Evolutionary conservation across 345 rosid species (phyloP).

Genomic region (Populus nigra): DNA sequence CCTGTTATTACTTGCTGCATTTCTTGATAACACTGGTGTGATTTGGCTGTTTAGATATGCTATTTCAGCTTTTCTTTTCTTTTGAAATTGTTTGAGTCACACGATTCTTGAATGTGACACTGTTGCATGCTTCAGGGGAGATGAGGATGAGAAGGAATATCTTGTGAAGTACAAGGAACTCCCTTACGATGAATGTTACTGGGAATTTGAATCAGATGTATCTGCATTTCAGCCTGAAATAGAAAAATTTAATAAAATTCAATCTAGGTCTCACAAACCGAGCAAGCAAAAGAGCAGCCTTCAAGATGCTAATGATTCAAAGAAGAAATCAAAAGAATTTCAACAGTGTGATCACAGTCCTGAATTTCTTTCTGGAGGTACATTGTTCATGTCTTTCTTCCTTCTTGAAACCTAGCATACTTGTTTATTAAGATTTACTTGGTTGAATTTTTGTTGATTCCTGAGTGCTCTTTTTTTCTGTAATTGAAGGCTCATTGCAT

Average conservation of each 20-base stretch:
- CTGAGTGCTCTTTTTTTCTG: constrained; percentile 22
- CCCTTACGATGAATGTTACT: constrained; percentile 90
- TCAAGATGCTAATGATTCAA: constrained; percentile 48
- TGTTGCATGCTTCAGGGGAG: constrained; percentile 60
- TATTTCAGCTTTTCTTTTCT: not conserved
- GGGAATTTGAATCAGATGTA: constrained; percentile 95
- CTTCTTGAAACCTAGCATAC: constrained; percentile 5
- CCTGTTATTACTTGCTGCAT: not conserved
- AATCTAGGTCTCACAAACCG: constrained; percentile 54
- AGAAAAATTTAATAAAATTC: constrained; percentile 68
- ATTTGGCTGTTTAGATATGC: not conserved
- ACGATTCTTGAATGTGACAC: not conserved
- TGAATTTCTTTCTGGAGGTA: constrained; percentile 91
- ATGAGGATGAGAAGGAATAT: constrained; percentile 78
- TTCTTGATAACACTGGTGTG: not conserved
- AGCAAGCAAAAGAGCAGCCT: constrained; percentile 47
- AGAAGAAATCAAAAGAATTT: constrained; percentile 71
- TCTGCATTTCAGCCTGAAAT: constrained; percentile 88
- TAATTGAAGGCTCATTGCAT: constrained; percentile 75
- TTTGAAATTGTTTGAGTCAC: constrained; percentile 3
- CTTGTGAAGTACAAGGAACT: constrained; percentile 97
- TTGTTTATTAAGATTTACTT: constrained; percentile 13
- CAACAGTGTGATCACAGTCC: constrained; percentile 83
- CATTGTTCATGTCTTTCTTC: constrained; percentile 12
- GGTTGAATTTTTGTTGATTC: constrained; percentile 17